Evolutionary conservation across 192 early-diverging fungal species (phyloP), one percentile per base, ranked within the genome.

Genomic region (Coemansia reversa): DNA sequence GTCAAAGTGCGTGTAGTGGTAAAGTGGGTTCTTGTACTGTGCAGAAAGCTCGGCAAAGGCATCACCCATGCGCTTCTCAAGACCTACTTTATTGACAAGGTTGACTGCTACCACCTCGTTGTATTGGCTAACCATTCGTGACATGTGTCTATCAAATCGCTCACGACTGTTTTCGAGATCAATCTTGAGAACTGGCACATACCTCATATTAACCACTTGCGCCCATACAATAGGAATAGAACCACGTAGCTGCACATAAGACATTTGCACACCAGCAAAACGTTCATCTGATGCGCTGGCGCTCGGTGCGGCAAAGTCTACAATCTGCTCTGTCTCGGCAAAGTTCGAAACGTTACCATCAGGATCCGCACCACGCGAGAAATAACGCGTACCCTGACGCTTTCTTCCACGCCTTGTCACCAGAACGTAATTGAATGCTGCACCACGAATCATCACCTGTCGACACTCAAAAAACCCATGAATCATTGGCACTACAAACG

Each of bases 251-350:
- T 99, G 96, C 30, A 97, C 90, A 81, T 94, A 94, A 1, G 94
- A 86, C 63, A 90, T 55, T 52, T 67, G 56, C 58, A 69, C 63
- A 51, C 71, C 71, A 23, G 67, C 66, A 1, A 79, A 57, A 19
- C 51, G 32, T 3, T 58, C 62, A 45, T 64, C 50, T 19, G 63
- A 51, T 23, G 57, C 57, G 45, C 42, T 56, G 14, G 75, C 53
- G 45, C 50, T 70, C 18, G 52, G 55, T 11, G 79, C 75, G 25
- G 86, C 86, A 54, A 84, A 84, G 56, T 89, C 74, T 6, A 94
- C 84, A 52, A 98, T 81, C 83, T 97, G 95, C 70, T 99, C 96
- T 3, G 95, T 98, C 81, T 99, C 97, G 8, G 94, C 93, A 75
- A 87, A 97, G 76, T 99, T 99, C 39, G 97, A 92, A 30, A 97